Evolutionary conservation across 306 rosid genomes (phyloP).

Genomic region (Gastrolobium villosum): DNA sequence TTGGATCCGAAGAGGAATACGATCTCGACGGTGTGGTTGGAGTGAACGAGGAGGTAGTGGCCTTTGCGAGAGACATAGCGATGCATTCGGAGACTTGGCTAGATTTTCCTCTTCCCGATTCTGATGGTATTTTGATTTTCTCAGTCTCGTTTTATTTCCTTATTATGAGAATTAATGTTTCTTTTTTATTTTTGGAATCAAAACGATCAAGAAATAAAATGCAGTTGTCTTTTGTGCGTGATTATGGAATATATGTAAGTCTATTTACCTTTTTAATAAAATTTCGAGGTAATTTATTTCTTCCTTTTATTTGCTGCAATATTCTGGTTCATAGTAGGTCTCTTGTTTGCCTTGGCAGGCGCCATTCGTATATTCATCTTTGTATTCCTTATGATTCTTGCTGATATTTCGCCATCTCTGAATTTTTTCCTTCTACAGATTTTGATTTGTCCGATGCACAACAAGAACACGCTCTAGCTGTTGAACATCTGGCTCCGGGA

Average conservation of each 20-base stretch:
- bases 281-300: not conserved
- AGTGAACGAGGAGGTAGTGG: conserved; percentile 75
- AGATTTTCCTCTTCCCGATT: conserved; percentile 79
- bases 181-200: not conserved
- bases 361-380: not conserved
- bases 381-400: conserved; percentile 17
- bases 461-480: conserved; percentile 90
- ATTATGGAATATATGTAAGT: not conserved
- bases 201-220: not conserved
- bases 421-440: conserved; percentile 47
- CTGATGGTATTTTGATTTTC: conserved; percentile 63
- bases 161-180: too few relatives aligned
- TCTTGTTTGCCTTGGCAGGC: not conserved
- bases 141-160: not conserved
- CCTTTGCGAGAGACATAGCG: conserved; percentile 73
- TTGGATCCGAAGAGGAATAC: conserved; percentile 67
- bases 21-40: conserved; percentile 71
- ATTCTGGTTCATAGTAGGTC: not conserved
- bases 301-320: not conserved
- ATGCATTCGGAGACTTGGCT: conserved; percentile 94
- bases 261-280: not conserved
- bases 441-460: conserved; percentile 87
- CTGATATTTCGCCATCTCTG: not conserved
- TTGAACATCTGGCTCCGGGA: conserved; percentile 77
- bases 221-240: not conserved